Conservation (phyloP, 2,329 filamentous ascomycete genomes). For the Paramyrothecium roridum region DNA sequence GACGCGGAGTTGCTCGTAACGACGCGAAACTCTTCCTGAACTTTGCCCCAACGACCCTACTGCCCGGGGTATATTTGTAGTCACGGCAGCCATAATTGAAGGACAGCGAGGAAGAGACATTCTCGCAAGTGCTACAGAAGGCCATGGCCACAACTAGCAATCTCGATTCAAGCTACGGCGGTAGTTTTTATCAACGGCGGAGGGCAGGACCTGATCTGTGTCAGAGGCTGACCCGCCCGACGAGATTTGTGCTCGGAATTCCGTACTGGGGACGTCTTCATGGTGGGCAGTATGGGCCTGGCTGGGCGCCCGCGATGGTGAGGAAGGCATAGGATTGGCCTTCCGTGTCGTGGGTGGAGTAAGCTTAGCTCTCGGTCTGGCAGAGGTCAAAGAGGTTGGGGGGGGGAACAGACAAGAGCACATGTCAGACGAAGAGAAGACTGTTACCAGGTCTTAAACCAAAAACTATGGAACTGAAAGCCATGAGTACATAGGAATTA, state of each 20-base stretch:
- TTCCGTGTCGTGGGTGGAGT: not conserved
- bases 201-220: not conserved
- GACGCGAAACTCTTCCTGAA: not conserved
- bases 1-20: not conserved
- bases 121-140: not conserved
- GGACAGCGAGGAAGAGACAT: not conserved
- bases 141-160: not conserved
- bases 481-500: not conserved
- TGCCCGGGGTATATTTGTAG: not conserved
- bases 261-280: not conserved
- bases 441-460: not conserved
- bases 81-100: not conserved
- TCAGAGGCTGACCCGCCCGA: not conserved
- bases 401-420: not conserved
- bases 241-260: not conserved
- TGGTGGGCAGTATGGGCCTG: not conserved
- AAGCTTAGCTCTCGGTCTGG: not conserved
- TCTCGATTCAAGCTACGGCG: not conserved
- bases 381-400: not conserved
- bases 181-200: not conserved
- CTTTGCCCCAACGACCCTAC: not conserved
- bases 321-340: not conserved
- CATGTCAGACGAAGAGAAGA: not conserved
- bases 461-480: too few species aligned
- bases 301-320: not conserved